Conservation (phyloP, 805 yeast species). For the Saccharomycopsis sp. region DNA sequence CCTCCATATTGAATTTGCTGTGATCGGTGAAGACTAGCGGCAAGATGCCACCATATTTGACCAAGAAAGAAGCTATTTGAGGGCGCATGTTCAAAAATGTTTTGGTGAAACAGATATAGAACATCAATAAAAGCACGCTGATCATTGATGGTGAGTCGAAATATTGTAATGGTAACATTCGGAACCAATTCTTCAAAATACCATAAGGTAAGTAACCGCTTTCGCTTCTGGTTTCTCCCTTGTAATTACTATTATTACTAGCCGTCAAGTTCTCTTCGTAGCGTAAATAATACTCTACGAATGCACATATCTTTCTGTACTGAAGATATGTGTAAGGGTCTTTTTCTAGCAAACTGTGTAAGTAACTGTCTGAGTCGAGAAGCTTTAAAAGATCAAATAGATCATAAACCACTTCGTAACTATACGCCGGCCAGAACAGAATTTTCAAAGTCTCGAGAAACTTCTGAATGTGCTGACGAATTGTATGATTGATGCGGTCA, state of each 20-base stretch:
- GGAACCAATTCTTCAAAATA: not conserved
- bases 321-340: not conserved
- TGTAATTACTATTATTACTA: not conserved
- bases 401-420: not conserved
- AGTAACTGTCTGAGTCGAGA: not conserved
- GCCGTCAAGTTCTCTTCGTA: not conserved
- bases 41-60: not conserved
- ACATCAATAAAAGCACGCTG: not conserved
- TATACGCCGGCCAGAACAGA: slow-evolving; percentile 11
- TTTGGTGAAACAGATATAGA: not conserved
- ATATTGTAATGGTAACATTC: not conserved
- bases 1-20: not conserved
- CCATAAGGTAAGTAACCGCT: not conserved
- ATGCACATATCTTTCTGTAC: not conserved
- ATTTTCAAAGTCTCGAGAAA: slow-evolving; percentile 7
- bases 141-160: not conserved
- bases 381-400: not conserved
- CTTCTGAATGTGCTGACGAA: slow-evolving; percentile 9
- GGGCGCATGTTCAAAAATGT: not conserved
- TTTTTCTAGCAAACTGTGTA: not conserved
- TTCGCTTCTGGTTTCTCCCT: not conserved
- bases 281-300: not conserved
- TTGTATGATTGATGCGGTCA: slow-evolving; percentile 2
- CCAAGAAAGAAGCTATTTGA: not conserved
- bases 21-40: not conserved